Evolutionary conservation across 140 eudicot genomes (phyloP).

Genomic region (Cichorium intybus): DNA sequence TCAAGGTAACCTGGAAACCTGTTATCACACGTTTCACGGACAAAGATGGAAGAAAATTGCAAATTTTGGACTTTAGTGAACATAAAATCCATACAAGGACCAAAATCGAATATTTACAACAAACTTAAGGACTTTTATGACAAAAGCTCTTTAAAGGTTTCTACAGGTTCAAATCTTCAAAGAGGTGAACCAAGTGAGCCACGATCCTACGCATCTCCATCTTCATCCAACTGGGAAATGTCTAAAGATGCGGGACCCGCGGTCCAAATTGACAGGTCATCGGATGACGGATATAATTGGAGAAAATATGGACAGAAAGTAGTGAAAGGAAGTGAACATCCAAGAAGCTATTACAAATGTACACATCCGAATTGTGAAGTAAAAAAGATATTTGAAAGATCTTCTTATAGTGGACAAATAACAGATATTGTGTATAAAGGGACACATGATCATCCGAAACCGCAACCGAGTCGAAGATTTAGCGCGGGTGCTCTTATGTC

Average conservation of each 20-base stretch:
- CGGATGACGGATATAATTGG: slow-evolving; percentile 98
- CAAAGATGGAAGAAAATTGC: no score
- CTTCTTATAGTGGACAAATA: slow-evolving; percentile 83
- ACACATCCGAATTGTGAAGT: slow-evolving; percentile 95
- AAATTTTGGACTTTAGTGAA: no score
- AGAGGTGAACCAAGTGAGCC: slow-evolving; percentile 42
- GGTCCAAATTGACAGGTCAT: slow-evolving; percentile 61
- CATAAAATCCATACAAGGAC: no score
- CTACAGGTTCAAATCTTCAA: slow-evolving; percentile 54
- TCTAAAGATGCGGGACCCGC: slow-evolving; percentile 55
- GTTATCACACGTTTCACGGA: no score
- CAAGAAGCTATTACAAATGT: slow-evolving; percentile 98
- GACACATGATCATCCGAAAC: slow-evolving; percentile 94
- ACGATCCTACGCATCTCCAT: slow-evolving; percentile 43
- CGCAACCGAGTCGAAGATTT: slow-evolving; percentile 85
- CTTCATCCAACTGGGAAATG: slow-evolving; percentile 44
- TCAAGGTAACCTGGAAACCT: no score
- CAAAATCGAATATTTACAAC: no score
- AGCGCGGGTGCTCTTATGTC: slow-evolving; percentile 77
- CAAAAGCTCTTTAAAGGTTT: slow-evolving; percentile 41
- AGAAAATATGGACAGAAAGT: slow-evolving; percentile 98
- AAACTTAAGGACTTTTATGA: no score
- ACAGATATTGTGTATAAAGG: slow-evolving; percentile 94
- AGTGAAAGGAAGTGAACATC: slow-evolving; percentile 96
- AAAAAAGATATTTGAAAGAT: slow-evolving; percentile 85